A percentile compares a stretch with the other conserved stretches of the same genome.
These are phyloP conservation scores for Coniochaeta sp. DNA, from an alignment of 2,329 filamentous ascomycete genomes.

Conservation along the genomic window DNA sequence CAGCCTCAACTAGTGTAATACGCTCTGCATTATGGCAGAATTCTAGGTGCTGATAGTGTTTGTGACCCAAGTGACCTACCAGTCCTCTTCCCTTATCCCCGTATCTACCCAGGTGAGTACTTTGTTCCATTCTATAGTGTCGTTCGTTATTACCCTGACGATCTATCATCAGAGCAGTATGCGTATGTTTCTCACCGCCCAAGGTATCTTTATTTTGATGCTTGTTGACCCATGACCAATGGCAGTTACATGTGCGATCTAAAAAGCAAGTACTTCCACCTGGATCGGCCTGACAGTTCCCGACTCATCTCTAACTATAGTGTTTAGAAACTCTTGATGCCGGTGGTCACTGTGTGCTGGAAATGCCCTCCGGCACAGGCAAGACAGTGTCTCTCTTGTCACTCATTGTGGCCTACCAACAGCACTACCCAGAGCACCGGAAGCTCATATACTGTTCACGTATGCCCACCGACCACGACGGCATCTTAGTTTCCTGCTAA, in stretches of 20 bases:
- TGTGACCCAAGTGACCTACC: constrained; percentile 38
- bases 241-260: constrained; percentile 49
- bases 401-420: constrained; percentile 93
- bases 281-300: background rate
- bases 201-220: constrained; percentile 6
- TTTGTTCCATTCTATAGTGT: background rate
- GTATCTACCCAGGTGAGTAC: constrained; percentile 47
- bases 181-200: constrained; percentile 12
- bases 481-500: background rate
- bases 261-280: constrained; percentile 33
- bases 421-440: constrained; percentile 83
- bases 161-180: constrained; percentile 17
- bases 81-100: constrained; percentile 51
- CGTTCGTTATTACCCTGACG: constrained; percentile 4
- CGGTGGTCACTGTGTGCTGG: constrained; percentile 89
- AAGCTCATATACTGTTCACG: constrained; percentile 99
- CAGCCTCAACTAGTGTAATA: background rate
- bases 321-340: constrained; percentile 70
- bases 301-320: constrained; percentile 5
- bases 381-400: constrained; percentile 95
- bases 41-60: background rate
- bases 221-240: background rate
- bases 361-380: constrained; percentile 98
- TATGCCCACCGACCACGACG: constrained; percentile 16
- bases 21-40: background rate